These are phyloP conservation scores for Trypanosoma mega DNA, from an alignment of 208 protist genomes.

Conservation along the genomic window DNA sequence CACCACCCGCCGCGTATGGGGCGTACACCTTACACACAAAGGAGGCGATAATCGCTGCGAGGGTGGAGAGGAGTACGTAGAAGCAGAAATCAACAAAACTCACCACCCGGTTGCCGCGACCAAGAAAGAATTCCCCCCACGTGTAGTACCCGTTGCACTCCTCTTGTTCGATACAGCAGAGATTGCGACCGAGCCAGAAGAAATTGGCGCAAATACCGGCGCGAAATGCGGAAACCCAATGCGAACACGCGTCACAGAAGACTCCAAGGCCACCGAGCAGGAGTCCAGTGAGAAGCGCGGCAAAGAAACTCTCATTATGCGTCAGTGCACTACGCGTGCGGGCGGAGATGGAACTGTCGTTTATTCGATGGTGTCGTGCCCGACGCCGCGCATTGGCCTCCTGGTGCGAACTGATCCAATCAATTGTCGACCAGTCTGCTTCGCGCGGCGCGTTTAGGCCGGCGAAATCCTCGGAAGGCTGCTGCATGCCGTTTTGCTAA, in stretches of 20 bases:
- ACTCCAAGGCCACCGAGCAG: slow-evolving; percentile 54
- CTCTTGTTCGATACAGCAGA: slow-evolving; percentile 50
- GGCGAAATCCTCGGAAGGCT: background rate
- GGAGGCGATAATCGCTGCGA: slow-evolving; percentile 39
- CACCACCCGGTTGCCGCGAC: slow-evolving; percentile 34
- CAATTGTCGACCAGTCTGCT: slow-evolving; percentile 67
- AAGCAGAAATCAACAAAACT: slow-evolving; percentile 51
- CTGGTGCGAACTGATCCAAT: slow-evolving; percentile 53
- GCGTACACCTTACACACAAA: slow-evolving; percentile 67
- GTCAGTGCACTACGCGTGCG: slow-evolving; percentile 23
- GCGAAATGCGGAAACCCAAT: slow-evolving; percentile 61
- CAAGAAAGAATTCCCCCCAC: slow-evolving; percentile 67
- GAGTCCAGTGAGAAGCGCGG: slow-evolving; percentile 40
- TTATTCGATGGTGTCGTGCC: slow-evolving; percentile 8
- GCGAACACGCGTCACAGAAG: slow-evolving; percentile 61
- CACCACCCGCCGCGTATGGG: slow-evolving; percentile 77
- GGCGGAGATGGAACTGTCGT: background rate
- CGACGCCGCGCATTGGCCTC: slow-evolving; percentile 40
- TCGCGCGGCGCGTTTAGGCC: slow-evolving; percentile 30
- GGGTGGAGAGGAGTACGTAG: slow-evolving; percentile 50
- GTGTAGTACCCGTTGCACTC: slow-evolving; percentile 51
- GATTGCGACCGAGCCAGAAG: slow-evolving; percentile 51
- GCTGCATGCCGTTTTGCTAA: slow-evolving; percentile 5
- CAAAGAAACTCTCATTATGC: slow-evolving; percentile 40
- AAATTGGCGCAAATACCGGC: slow-evolving; percentile 57